Percentiles rank a stretch among this genome's conserved stretches.
phyloP scores from a whole-genome alignment of 2,329 filamentous ascomycete genomes.

The Fusarium pseudoanthophilum region DNA sequence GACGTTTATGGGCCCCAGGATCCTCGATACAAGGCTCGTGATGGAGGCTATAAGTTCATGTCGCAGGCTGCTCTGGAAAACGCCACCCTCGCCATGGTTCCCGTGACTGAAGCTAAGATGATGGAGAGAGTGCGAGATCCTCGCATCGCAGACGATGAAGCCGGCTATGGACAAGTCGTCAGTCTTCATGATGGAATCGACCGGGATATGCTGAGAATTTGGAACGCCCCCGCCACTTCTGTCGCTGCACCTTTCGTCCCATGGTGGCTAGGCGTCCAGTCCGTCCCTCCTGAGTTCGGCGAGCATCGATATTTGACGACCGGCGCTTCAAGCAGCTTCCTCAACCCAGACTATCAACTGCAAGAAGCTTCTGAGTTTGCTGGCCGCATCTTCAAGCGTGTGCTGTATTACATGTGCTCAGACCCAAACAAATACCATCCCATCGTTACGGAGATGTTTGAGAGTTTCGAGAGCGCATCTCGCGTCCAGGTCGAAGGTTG shows the following conservation, averaged over 20 bases:
- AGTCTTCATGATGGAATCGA: slow-evolving; percentile 29
- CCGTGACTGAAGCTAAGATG: slow-evolving; percentile 36
- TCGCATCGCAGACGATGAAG: slow-evolving; percentile 40
- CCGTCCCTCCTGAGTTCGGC: slow-evolving; percentile 33
- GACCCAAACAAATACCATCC: slow-evolving; percentile 35
- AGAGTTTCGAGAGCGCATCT: slow-evolving; percentile 29
- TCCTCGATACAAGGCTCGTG: slow-evolving; percentile 35
- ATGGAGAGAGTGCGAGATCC: slow-evolving; percentile 38
- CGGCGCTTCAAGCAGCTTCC: slow-evolving; percentile 38
- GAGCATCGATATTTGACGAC: slow-evolving; percentile 39
- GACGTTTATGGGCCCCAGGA: slow-evolving; percentile 37
- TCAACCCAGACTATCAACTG: slow-evolving; percentile 39
- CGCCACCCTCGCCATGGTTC: slow-evolving; percentile 34
- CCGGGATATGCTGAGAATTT: slow-evolving; percentile 33
- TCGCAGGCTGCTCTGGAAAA: slow-evolving; percentile 38
- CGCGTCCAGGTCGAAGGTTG: slow-evolving; percentile 24
- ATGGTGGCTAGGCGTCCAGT: slow-evolving; percentile 39
- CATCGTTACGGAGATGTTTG: slow-evolving; percentile 21
- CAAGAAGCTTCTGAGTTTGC: slow-evolving; percentile 40
- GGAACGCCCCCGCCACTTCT: slow-evolving; percentile 36
- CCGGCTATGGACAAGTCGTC: slow-evolving; percentile 38
- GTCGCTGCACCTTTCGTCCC: slow-evolving; percentile 37
- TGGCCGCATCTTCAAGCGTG: slow-evolving; percentile 35
- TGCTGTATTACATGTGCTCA: slow-evolving; percentile 41
- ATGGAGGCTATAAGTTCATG: slow-evolving; percentile 43